phyloP scores from a whole-genome alignment of 495 filamentous ascomycete species.

The Xylaria venustula region DNA sequence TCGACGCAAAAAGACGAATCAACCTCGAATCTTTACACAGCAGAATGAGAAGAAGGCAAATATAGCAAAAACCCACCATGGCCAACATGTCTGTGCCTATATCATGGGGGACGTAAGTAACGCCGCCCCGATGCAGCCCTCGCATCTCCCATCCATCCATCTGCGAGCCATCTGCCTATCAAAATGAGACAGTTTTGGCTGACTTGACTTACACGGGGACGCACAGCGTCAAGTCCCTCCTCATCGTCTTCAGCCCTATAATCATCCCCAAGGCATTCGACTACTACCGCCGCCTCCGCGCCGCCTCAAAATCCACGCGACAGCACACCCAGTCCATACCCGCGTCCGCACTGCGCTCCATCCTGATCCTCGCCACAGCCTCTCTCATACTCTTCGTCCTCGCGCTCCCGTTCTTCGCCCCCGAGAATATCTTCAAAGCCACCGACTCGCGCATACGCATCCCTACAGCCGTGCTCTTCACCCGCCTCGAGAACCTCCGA shows the following conservation, averaged over 20 bases:
- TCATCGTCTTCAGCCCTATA: constrained; percentile 84
- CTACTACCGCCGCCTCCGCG: constrained; percentile 65
- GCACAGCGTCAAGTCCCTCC: constrained; percentile 68
- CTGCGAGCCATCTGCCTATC: no score
- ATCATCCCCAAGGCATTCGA: constrained; percentile 69
- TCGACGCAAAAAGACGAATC: not conserved
- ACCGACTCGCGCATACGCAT: constrained; percentile 84
- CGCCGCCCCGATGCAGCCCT: not conserved
- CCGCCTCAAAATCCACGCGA: constrained; percentile 40
- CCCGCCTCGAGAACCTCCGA: constrained; percentile 66
- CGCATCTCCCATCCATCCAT: not conserved
- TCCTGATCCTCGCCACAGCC: constrained; percentile 61
- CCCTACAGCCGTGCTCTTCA: constrained; percentile 80
- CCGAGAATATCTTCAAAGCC: constrained; percentile 75
- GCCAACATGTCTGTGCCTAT: no score
- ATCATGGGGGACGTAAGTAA: constrained; percentile 50
- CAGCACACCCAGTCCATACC: constrained; percentile 63
- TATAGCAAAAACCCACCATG: constrained; percentile 25
- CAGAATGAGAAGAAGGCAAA: constrained; percentile 17
- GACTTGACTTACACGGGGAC: not conserved
- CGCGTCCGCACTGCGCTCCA: constrained; percentile 43
- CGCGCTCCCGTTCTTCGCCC: constrained; percentile 66
- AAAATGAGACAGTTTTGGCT: constrained; percentile 10
- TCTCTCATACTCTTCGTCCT: constrained; percentile 57
- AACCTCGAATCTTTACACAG: not conserved